phyloP scores from a whole-genome alignment of 352 stramenopile genomes.

The Pythium grandisporangium region DNA sequence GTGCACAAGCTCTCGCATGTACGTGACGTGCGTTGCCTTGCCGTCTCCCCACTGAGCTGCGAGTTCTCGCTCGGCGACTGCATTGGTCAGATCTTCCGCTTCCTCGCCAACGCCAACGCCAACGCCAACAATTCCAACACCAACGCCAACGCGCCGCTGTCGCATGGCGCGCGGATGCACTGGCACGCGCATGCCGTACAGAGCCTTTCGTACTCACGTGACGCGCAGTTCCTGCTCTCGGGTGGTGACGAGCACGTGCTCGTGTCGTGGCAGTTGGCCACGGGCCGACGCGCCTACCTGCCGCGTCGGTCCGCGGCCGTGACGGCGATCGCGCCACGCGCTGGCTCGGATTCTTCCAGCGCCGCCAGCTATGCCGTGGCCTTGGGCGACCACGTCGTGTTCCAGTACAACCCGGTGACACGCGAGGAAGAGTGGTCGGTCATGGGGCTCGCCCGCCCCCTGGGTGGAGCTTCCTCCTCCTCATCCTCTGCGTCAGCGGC shows the following conservation, averaged over 20 bases:
- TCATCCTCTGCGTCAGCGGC: constrained; percentile 33
- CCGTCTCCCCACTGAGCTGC: constrained; percentile 28
- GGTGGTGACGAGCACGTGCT: constrained; percentile 84
- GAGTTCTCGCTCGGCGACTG: constrained; percentile 66
- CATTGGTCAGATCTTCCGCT: constrained; percentile 56
- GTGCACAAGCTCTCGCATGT: constrained; percentile 37
- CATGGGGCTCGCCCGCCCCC: constrained; percentile 48
- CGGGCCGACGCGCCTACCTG: constrained; percentile 62
- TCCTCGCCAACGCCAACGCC: constrained; percentile 18
- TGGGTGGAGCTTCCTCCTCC: too few relatives aligned
- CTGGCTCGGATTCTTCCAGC: too few relatives aligned
- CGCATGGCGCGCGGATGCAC: too few relatives aligned
- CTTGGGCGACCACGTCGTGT: constrained; percentile 56
- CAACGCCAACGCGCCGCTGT: constrained; percentile 20
- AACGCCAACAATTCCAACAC: constrained; percentile 17
- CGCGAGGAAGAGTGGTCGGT: constrained; percentile 68
- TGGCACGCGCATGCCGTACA: constrained; percentile 81
- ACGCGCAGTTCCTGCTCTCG: constrained; percentile 73
- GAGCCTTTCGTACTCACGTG: constrained; percentile 59
- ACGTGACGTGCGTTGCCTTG: constrained; percentile 46
- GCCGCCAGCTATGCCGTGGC: constrained; percentile 48
- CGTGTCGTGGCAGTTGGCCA: constrained; percentile 80
- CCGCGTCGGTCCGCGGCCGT: constrained; percentile 65
- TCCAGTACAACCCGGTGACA: constrained; percentile 80
- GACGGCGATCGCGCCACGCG: constrained; percentile 34